Percentiles rank a stretch among this genome's conserved stretches.
Evolutionary conservation across 257 asterid genomes (phyloP).

Genomic region (Solanum rostratum): DNA sequence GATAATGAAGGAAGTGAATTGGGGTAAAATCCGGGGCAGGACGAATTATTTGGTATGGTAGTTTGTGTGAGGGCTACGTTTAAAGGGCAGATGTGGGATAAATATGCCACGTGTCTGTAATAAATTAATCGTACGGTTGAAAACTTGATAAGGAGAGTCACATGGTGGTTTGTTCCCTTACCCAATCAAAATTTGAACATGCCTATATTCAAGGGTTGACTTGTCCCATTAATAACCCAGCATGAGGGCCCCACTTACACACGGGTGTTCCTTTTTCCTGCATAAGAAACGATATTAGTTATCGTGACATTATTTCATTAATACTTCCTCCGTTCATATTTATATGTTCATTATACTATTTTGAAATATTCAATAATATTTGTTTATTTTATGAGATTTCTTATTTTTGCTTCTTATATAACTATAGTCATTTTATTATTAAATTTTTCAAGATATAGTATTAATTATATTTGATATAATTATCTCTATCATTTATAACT

Average conservation of each 20-base stretch:
- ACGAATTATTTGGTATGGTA: neutral
- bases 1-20: neutral
- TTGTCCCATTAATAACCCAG: slow-evolving; percentile 15
- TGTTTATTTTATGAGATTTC: no score
- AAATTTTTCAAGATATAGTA: no score
- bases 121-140: neutral
- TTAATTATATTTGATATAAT: no score
- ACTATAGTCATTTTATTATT: no score
- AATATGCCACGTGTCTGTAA: neutral
- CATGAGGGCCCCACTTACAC: slow-evolving; percentile 25
- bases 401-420: no score
- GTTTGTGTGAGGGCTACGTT: neutral
- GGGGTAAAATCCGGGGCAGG: neutral
- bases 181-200: slow-evolving; percentile 19
- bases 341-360: no score
- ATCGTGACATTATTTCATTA: no score
- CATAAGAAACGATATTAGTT: no score
- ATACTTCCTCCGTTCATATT: no score
- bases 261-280: neutral
- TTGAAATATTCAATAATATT: no score
- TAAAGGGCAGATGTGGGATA: neutral
- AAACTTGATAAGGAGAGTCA: slow-evolving; percentile 17
- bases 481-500: no score
- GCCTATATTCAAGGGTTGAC: slow-evolving; percentile 9
- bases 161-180: slow-evolving; percentile 14